Base-by-base conservation (phyloP, 2,329 filamentous ascomycete species). In the Zasmidium cellare region DNA sequence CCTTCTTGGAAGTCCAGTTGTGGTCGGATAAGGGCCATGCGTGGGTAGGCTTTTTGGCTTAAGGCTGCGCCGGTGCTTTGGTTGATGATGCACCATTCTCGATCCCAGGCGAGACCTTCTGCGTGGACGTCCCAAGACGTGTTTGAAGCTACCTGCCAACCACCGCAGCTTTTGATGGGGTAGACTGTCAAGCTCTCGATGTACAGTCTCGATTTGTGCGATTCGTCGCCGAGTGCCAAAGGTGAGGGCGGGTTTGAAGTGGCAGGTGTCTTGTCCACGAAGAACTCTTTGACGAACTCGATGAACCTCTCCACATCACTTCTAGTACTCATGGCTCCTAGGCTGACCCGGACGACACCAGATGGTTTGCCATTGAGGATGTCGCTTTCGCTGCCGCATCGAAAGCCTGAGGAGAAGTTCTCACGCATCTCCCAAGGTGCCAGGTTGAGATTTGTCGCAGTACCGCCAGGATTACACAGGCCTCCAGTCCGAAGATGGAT, bases 51-150 rank as follows among this genome's bases (percentile, higher is more conserved):
- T 76, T 97, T 99, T 74, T 97, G 93, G 70, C 85, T 96, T 54
- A 99, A 78, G 5, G 89, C 91, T 66, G 87, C 86, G 0, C 91
- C 89, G 1, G 92, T 96, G 46, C 91, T 92, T 69, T 87, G 84
- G 71, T 97, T 92, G 14, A 99, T 81, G 19, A 99, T 79, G 75
- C 93, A 97, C 93, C 94, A 99, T 77, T 97, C 93, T 60, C 94
- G 84, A 72, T 99, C 94, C 92, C 93, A 97, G 9, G 87, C 89
- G 2, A 99, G 79, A 0, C 94, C 94, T 76, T 97, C 92, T 7
- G 83, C 80, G 55, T 84, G 85, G 19, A 97, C 82, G 66, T 90
- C 86, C 94, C 94, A 99, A 14, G 80, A 70, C 7, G 76, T 77
- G 1, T 79, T 82, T 0, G 75, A 61, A 1, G 91, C 88, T 25